Percentiles rank a stretch among this genome's conserved stretches.
Conservation (phyloP, 208 protist genomes). For the Crithidia expoeki region DNA sequence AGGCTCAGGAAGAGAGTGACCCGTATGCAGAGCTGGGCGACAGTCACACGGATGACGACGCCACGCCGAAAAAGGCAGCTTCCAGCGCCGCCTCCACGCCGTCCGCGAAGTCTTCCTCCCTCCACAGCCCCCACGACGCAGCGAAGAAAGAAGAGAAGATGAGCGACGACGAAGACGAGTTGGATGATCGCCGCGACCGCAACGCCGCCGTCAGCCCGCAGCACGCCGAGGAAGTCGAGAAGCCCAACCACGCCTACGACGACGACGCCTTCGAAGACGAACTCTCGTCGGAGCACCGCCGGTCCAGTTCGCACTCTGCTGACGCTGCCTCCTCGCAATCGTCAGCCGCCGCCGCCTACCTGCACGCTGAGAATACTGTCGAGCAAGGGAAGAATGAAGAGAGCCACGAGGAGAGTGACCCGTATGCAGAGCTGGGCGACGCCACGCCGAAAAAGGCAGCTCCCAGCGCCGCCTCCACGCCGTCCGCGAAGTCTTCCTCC, state of each 20-base stretch:
- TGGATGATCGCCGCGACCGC: background rate
- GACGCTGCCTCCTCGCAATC: background rate
- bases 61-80: no score
- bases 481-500: no score
- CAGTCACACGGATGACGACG: background rate
- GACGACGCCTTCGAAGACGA: slow-evolving; percentile 50
- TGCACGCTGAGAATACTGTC: background rate
- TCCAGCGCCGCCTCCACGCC: background rate
- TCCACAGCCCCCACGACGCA: no score
- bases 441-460: no score
- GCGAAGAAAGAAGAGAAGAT: no score
- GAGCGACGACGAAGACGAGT: background rate
- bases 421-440: background rate
- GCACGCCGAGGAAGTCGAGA: background rate
- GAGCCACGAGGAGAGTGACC: background rate
- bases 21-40: background rate
- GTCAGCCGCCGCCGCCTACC: slow-evolving; percentile 11
- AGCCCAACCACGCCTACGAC: slow-evolving; percentile 15
- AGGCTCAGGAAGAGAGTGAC: background rate
- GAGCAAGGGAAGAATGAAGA: slow-evolving; percentile 5
- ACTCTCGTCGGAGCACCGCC: slow-evolving; percentile 6
- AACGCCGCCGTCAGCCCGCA: background rate
- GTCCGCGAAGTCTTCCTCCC: slow-evolving; percentile 11
- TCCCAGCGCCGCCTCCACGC: no score
- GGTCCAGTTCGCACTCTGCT: no score